Evolutionary conservation across 805 yeast species (phyloP).

Genomic region (Metschnikowia cerradonensis): DNA sequence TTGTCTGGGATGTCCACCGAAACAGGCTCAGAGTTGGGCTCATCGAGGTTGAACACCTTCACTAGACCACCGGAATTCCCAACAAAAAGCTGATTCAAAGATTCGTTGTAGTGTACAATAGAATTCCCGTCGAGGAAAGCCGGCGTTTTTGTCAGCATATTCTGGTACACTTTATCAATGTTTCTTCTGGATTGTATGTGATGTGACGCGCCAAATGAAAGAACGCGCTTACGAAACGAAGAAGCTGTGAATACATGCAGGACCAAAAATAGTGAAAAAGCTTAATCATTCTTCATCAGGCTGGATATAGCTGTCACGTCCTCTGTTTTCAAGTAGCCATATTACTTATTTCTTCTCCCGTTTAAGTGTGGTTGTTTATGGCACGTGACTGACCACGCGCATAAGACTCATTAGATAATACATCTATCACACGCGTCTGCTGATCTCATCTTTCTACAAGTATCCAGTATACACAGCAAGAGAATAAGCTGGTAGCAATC

Average conservation of each 20-base stretch:
- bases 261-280: not conserved
- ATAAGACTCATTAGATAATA: not conserved
- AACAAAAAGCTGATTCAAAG: conserved; percentile 37
- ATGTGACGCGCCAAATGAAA: conserved; percentile 1
- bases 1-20: conserved; percentile 49
- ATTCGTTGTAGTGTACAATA: conserved; percentile 22
- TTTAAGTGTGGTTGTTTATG: not conserved
- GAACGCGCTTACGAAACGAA: not conserved
- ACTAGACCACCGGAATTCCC: conserved; percentile 54
- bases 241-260: conserved; percentile 1
- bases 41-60: conserved; percentile 45
- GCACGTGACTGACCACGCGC: conserved; percentile 1
- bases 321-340: not conserved
- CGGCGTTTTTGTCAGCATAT: conserved; percentile 22
- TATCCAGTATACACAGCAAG: not conserved
- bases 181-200: not conserved
- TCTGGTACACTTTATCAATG: not conserved
- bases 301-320: not conserved
- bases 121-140: conserved; percentile 44
- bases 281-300: no score
- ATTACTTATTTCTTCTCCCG: not conserved
- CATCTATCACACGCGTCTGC: conserved; percentile 1
- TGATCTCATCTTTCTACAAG: not conserved
- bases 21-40: conserved; percentile 57
- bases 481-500: not conserved